Base-by-base conservation (phyloP, 441 rosid species). In the Biscutella auriculata region DNA sequence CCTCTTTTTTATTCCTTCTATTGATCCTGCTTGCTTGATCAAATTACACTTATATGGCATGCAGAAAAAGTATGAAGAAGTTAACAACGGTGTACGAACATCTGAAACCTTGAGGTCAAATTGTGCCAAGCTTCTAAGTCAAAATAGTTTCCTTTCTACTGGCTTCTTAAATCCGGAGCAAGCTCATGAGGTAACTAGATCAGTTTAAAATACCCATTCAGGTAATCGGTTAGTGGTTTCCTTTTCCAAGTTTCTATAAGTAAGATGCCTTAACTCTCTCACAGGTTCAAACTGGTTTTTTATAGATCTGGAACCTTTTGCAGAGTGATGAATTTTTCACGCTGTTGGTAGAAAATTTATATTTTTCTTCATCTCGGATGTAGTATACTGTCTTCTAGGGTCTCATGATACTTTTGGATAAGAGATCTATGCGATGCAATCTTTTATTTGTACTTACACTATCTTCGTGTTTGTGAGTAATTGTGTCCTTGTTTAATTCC, bases 1-100 rank as follows among this genome's bases (percentile, higher is more conserved):
- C 30, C 44, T 60, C 32, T 41, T 57, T 30, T 57, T n/a, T 17
- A 14, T 50, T n/a, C n/a, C 34, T 63, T 37, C 15, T 26, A 55
- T 53, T 30, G 15, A 39, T 57, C 28, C 47, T 30, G 17, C 32
- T 49, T 69, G 47, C 53, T 60, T 66, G 42, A 63, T 68, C 35
- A 73, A 48, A 29, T 70, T 29, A 61, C 56, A 27, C 13, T 58
- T 50, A 60, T 37, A 54, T 62, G 72, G 40, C 43, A 53, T 50
- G 76, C 94, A 88, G 98, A 77, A 84, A 76, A 77, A 69, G 57
- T 54, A 37, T 54, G 72, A 80, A 43, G 62, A 30, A 50, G 66
- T 81, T 62, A 74, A 62, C 57, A 72, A 81, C 28, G 63, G 74
- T 65, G 69, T 81, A 66, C 77, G 53, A 60, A 77, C 77, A 65